Evolutionary conservation across 2,329 filamentous ascomycete species (phyloP), one percentile per base, ranked within the genome.

Genomic region (Fusarium sarcochroum): DNA sequence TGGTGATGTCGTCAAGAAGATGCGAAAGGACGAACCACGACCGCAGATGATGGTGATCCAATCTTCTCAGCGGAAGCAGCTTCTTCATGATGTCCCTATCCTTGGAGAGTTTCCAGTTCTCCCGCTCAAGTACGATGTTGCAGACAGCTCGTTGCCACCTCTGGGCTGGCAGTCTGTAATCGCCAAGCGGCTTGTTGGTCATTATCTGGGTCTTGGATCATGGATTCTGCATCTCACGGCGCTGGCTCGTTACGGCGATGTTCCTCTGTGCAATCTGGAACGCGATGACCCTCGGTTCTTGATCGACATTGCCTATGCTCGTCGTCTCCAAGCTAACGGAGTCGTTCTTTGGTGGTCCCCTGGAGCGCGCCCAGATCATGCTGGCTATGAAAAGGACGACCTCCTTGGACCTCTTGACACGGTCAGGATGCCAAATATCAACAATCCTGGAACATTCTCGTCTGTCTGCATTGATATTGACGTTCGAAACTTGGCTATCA

Each of bases 311-410:
- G 93, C 95, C 1, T 99, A 98, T 77, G 96, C 96, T 1, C 87
- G 97, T 58, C 88, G 94, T 18, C 83, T 99, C 51, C 93, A 97
- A 75, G 91, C 92, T 69, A 97, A 95, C 76, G 94, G 94, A 58
- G 93, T 99, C 2, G 92, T 99, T 7, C 84, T 99, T 8, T 99
- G 96, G 96, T 99, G 96, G 96, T 98, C 95, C 18, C 86, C 89
- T 11, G 90, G 91, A 8, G 89, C 95, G 1, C 89, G 91, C 51
- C 96, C 97, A 2, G 96, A 99, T 76, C 96, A 99, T 79, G 96
- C 94, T 45, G 96, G 96, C 0, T 94, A 98, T 77, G 96, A 99
- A 77, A 92, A 91, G 65, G 97, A 99, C 74, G 93, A 98, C 77
- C 88, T 98, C 21, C 82, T 92, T 0, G 92, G 92, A 0, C 88